Evolutionary conservation across 257 asterid genomes (phyloP), one percentile per base, ranked within the genome.

Genomic region (Verbascum thapsus): DNA sequence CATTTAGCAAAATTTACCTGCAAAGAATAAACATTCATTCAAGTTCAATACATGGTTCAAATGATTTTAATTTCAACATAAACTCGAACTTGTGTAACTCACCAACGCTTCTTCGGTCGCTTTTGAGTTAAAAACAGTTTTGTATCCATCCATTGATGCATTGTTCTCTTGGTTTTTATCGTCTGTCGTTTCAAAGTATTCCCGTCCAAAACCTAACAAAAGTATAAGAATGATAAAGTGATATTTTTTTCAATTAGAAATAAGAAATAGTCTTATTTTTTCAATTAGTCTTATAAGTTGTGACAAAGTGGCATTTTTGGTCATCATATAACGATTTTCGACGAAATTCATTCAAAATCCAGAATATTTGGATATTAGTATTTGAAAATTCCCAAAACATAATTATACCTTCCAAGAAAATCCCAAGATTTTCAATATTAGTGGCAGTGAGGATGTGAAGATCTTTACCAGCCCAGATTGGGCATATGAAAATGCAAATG

Each of bases 381-480:
- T n/a, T n/a, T n/a, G n/a, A n/a, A 26, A 26, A 1, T 26, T 26
- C 32, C 3, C 32, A 4, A 8, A 2, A 10, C 62, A 20, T 43
- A 48, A 5, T 26, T 26, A 19, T 40, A 66, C 77, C 77, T 59
- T 72, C 61, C 40, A 72, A n/a, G 66, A 61, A 72, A 26, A 53
- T 49, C 20, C 49, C 69, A 37, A 72, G 65, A 7, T 66, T 72
- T 53, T 72, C 77, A 0, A 72, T 44, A 50, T 72, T 72, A 20
- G 41, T 37, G 9, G 77, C 77, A 56, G 35, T 61, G 56, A 58
- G 69, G 7, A 59, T 66, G 59, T 61, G 73, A 39, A 72, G 65
- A 44, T 72, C 72, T 53, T 49, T 59, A 34, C 72, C 77, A 11
- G 76, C 76, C 76, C 76, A 72, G 9, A 51, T 16, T 0, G 76